A percentile compares a stretch with the other conserved stretches of the same genome.
Conservation (phyloP, 2,329 filamentous ascomycete genomes). For the Basipetospora sp. region DNA sequence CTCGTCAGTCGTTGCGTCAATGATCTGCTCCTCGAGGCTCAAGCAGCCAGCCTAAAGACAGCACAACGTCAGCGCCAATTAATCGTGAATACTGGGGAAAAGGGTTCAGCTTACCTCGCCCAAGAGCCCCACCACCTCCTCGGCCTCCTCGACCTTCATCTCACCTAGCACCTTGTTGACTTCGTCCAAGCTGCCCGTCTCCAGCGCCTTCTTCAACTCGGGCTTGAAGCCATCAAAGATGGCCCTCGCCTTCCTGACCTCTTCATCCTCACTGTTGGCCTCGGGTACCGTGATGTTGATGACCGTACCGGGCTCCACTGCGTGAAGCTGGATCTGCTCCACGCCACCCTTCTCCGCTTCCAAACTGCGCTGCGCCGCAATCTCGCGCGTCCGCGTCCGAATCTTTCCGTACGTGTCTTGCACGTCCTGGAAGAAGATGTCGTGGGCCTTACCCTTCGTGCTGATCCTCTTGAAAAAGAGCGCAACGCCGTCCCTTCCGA, state of each 20-base stretch:
- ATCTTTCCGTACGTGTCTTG: conserved; percentile 76
- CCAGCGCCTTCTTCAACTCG: conserved; percentile 66
- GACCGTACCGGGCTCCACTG: conserved; percentile 80
- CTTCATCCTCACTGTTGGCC: conserved; percentile 49
- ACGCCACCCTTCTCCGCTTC: conserved; percentile 50
- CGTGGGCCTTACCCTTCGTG: conserved; percentile 70
- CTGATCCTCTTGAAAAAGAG: conserved; percentile 96
- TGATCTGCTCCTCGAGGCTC: conserved; percentile 81
- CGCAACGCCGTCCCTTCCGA: conserved; percentile 74
- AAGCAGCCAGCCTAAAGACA: conserved; percentile 57
- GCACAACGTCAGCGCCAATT: conserved; percentile 11
- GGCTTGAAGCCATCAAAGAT: conserved; percentile 76
- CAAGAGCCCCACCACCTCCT: conserved; percentile 67
- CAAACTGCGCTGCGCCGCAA: conserved; percentile 40
- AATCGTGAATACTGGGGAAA: background rate
- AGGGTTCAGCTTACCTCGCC: conserved; percentile 41
- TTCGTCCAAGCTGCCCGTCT: conserved; percentile 69
- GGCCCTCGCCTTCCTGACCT: conserved; percentile 46
- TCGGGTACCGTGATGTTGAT: conserved; percentile 79
- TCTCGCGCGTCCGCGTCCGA: conserved; percentile 58
- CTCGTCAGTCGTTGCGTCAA: conserved; percentile 84
- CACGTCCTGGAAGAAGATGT: conserved; percentile 85
- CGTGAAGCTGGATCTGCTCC: conserved; percentile 94
- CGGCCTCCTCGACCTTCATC: conserved; percentile 78
- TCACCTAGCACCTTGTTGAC: conserved; percentile 51